Base-by-base conservation (phyloP, 345 rosid species). In the Camelina laxa region DNA sequence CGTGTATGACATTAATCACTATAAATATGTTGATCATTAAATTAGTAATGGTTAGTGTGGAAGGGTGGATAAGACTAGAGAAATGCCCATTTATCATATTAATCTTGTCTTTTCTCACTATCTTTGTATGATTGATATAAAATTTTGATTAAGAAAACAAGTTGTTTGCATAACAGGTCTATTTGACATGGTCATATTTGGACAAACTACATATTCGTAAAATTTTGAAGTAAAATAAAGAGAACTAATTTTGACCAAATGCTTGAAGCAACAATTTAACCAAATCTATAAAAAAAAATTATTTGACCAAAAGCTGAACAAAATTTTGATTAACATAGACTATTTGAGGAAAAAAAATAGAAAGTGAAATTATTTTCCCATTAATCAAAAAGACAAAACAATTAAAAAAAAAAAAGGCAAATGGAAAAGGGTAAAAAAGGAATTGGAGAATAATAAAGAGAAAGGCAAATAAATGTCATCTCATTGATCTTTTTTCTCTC, bases 381-480 rank as follows among this genome's bases (percentile, higher is more conserved):
- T 20, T 38, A 20, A 60, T 39, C 13, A 61, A 64, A 45, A 45
- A 27, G 30, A 5, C 30, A 27, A 27, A 27, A 27, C 30, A 27
- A 27, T 27, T 4, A 27, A 27, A 27, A 3, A 27, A 1, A 42
- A 42, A 10, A 65, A 66, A 31, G 11, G 0, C 15, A 6, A 17
- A 38, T 9, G 4, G 2, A 48, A 60, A 51, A 41, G 30, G 54
- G 45, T 41, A 63, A 55, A 6, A 24, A 27, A 9, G 51, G 35
- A 72, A 73, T 19, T n/a, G 5, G 5, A 7, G 42, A 20, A 62
- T 21, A 48, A 27, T 27, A 27, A 27, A 27, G 30, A 27, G 30
- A 27, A 22, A 65, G 58, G 57, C 65, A 41, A 54, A 73, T 27
- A 41, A 54, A 73, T 17, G 69, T 72, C 16, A 53, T 72, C 27